Evolutionary conservation across 169 alveolate species (phyloP).

Genomic region (Perkinsus marinus): DNA sequence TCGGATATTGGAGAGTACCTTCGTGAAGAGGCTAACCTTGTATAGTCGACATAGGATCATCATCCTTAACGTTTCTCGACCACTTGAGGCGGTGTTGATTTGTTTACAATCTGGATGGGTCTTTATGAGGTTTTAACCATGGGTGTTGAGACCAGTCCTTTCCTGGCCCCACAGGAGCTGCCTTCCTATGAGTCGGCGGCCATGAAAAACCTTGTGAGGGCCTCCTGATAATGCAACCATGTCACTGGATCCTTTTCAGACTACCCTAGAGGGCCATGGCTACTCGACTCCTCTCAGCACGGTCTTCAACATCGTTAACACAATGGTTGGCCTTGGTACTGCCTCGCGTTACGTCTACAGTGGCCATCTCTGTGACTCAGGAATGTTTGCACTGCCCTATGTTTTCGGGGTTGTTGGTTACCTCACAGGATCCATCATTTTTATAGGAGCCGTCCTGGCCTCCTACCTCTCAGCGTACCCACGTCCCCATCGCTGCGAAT

Average conservation of each 20-base stretch:
- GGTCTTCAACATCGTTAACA: not conserved
- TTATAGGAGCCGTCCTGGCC: not conserved
- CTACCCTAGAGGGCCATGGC: not conserved
- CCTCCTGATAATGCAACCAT: not conserved
- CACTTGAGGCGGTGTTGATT: not conserved
- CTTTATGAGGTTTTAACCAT: not conserved
- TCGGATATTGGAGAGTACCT: constrained; percentile 84
- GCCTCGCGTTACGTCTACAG: not conserved
- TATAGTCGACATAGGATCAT: constrained; percentile 18
- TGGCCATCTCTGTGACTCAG: not conserved
- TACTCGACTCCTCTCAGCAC: not conserved
- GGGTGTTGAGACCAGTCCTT: not conserved
- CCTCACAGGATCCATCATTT: not conserved
- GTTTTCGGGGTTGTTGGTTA: not conserved
- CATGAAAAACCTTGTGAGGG: not conserved
- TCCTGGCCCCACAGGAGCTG: not conserved
- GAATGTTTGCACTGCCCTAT: not conserved
- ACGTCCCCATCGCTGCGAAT: not conserved
- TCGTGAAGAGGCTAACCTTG: constrained; percentile 72
- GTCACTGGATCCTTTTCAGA: not conserved
- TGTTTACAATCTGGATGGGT: no score
- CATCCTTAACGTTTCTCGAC: constrained; percentile 7
- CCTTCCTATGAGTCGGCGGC: not conserved
- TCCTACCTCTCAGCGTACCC: not conserved
- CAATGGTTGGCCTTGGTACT: not conserved